Conservation (phyloP, 108 stramenopile genomes). For the Cyclotella atomus region DNA sequence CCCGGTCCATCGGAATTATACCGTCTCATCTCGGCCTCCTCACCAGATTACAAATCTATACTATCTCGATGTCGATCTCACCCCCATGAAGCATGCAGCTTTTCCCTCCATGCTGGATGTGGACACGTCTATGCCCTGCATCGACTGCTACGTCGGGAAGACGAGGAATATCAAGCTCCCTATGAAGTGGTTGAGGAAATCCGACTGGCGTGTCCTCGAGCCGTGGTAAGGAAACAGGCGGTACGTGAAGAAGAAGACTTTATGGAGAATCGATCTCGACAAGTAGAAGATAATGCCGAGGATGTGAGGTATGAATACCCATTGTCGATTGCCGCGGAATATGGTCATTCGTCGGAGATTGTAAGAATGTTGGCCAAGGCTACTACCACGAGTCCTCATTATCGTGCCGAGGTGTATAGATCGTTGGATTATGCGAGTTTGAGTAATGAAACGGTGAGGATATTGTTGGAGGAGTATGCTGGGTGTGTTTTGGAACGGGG, state of each 20-base stretch:
- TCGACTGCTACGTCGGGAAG: conserved; percentile 22
- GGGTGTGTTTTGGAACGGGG: conserved; percentile 42
- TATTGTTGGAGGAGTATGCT: conserved; percentile 41
- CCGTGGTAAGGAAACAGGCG: conserved; percentile 49
- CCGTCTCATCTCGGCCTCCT: conserved; percentile 27
- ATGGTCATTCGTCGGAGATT: conserved; percentile 15
- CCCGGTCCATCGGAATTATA: conserved; percentile 39
- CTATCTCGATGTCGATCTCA: conserved; percentile 25
- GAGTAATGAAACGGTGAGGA: conserved; percentile 26
- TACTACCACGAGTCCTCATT: conserved; percentile 6
- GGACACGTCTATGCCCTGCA: conserved; percentile 45
- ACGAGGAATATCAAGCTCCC: no score
- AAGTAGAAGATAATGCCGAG: background rate
- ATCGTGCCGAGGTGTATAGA: conserved; percentile 40
- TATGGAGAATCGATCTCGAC: background rate
- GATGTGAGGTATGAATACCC: conserved; percentile 50
- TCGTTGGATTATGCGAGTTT: conserved; percentile 36
- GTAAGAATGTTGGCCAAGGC: conserved; percentile 31
- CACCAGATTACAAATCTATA: conserved; percentile 14
- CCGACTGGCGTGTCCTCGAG: conserved; percentile 61
- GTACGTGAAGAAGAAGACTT: conserved; percentile 38
- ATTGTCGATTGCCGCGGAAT: conserved; percentile 41
- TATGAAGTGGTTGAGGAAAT: conserved; percentile 64
- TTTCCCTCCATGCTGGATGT: conserved; percentile 30
- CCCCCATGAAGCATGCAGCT: conserved; percentile 44